phyloP scores from a whole-genome alignment of 306 rosid species.

The Carpinus viminea region DNA sequence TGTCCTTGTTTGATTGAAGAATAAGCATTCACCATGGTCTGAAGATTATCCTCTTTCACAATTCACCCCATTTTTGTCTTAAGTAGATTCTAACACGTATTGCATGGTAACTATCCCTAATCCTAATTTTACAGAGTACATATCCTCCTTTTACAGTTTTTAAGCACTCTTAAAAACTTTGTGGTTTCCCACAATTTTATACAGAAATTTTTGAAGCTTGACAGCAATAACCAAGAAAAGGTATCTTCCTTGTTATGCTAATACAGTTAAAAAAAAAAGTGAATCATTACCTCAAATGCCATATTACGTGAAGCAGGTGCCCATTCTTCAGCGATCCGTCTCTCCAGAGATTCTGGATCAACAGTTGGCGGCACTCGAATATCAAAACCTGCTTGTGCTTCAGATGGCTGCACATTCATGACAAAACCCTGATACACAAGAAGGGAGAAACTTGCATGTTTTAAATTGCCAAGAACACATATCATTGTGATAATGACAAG shows the following conservation, averaged over 20 bases:
- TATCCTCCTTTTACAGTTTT: neutral
- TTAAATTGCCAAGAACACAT: neutral
- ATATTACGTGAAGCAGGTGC: slow-evolving; percentile 75
- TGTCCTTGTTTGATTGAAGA: neutral
- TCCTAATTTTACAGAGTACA: neutral
- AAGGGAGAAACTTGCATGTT: slow-evolving; percentile 6
- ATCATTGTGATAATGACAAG: neutral
- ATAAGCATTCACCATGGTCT: neutral
- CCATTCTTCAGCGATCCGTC: slow-evolving; percentile 72
- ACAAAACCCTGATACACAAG: slow-evolving; percentile 77
- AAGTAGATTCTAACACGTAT: neutral
- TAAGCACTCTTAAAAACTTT: neutral
- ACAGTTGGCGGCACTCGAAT: slow-evolving; percentile 83
- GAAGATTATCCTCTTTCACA: neutral
- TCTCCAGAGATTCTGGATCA: slow-evolving; percentile 53
- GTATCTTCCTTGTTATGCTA: neutral
- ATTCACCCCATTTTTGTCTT: neutral
- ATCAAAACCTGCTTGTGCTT: slow-evolving; percentile 97
- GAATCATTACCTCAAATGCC: slow-evolving; percentile 65
- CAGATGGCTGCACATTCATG: slow-evolving; percentile 98
- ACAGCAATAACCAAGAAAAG: neutral
- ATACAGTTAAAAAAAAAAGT: too few relatives aligned
- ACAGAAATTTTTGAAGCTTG: neutral
- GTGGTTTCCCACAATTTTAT: neutral
- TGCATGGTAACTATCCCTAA: neutral